Percentiles rank a stretch among this genome's conserved stretches.
Conservation (phyloP, 1,284 basidiomycete genomes). For the Microbotryomycetes sp. region DNA sequence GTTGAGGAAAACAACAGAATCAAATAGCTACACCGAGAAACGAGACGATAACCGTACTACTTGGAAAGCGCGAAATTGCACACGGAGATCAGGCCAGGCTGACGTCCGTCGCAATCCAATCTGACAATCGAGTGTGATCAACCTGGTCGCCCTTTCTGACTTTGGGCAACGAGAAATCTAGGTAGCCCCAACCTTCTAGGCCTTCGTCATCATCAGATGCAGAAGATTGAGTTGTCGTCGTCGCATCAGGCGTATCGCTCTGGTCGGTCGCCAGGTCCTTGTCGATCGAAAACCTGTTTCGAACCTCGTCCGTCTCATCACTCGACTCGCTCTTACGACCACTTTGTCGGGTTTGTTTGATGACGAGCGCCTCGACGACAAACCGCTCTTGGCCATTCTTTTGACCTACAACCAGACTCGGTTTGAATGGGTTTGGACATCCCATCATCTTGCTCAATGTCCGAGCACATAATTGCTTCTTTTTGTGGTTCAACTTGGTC, state of each 20-base stretch:
- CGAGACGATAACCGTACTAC: too few relatives aligned
- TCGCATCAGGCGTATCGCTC: background rate
- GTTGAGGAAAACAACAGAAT: too few relatives aligned
- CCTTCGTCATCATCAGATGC: background rate
- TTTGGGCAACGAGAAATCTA: constrained; percentile 8
- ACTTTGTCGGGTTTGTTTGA: background rate
- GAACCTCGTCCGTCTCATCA: background rate
- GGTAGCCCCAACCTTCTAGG: constrained; percentile 19
- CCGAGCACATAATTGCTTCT: background rate
- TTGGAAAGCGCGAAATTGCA: too few relatives aligned
- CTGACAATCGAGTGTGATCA: background rate
- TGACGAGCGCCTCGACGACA: constrained; percentile 26
- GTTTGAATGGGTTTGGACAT: background rate
- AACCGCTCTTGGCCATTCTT: constrained; percentile 13
- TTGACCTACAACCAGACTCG: background rate
- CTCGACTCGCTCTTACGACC: background rate
- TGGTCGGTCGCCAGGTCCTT: background rate
- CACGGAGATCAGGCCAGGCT: too few relatives aligned
- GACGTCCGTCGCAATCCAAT: too few relatives aligned
- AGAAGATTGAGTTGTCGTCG: background rate
- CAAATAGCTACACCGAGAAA: too few relatives aligned
- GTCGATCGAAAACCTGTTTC: background rate
- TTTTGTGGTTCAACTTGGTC: background rate
- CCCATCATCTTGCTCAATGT: background rate
- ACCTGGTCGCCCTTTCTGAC: background rate